Evolutionary conservation across 768 basidiomycete species (phyloP), one percentile per base, ranked within the genome.

Genomic region (Chlorophyllum brunneum): DNA sequence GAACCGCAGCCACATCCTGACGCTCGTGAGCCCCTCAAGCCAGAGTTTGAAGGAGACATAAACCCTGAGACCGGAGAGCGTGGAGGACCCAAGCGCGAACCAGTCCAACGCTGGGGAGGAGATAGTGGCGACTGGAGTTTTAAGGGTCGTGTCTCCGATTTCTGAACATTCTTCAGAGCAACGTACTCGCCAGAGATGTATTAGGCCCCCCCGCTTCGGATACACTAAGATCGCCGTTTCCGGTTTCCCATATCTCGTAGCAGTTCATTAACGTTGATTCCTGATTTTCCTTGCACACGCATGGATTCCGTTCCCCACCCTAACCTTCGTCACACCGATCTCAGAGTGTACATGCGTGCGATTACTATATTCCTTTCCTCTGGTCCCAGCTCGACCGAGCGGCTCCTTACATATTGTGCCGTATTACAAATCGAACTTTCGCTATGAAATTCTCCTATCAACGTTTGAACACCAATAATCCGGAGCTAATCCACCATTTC

Each of bases 21-120:
- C 61, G 80, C 86, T 0, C 81, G 76, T 20, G 65, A 66, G 13
- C 80, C 82, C 1, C 53, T 85, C 20, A 69, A 72, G 16, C 74
- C 83, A 8, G 85, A 88, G 58, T 94, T 93, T 60, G 81, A 87
- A 52, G 93, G 92, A 16, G 84, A 92, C 38, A 66, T 74, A 31
- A 93, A 95, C 60, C 93, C 92, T 1, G 58, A 58, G 2, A 95
- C 93, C 2, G 93, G 93, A 10, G 93, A 95, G 67, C 70, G 78
- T 41, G 91, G 89, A 0, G 93, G 93, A 0, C 93, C 93, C 18
- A 95, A 94, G 72, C 76, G 73, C 26, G 93, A 95, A 64, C 93
- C 93, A 11, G 78, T 94, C 8, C 64, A 70, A 30, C 77, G 70
- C 45, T 85, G 82, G 81, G 71, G 70, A 15, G 67, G 68, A 46